These are phyloP conservation scores for Trypanosoma avium DNA, from an alignment of 208 protist genomes.

Conservation along the genomic window DNA sequence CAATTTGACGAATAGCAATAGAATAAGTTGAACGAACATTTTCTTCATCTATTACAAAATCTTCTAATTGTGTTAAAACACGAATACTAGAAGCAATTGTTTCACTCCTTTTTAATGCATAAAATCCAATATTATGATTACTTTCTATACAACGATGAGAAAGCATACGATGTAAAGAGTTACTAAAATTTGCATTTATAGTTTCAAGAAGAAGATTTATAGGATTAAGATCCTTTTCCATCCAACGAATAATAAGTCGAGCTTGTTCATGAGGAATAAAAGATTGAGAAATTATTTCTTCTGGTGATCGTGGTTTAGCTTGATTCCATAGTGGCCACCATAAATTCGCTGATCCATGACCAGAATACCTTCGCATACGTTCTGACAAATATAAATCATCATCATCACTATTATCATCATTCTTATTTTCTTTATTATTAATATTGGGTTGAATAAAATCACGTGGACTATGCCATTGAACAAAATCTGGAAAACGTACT, in stretches of 20 bases:
- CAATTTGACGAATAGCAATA: slow-evolving; percentile 44
- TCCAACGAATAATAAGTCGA: slow-evolving; percentile 50
- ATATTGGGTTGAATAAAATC: slow-evolving; percentile 65
- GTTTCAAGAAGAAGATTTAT: slow-evolving; percentile 49
- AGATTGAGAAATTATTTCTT: slow-evolving; percentile 41
- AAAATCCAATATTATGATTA: slow-evolving; percentile 34
- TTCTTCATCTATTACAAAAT: slow-evolving; percentile 35
- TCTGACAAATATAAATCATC: slow-evolving; percentile 75
- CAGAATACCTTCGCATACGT: slow-evolving; percentile 50
- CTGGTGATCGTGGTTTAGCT: slow-evolving; percentile 51
- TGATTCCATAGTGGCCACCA: slow-evolving; percentile 74
- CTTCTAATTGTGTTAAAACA: slow-evolving; percentile 1
- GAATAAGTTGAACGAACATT: slow-evolving; percentile 36
- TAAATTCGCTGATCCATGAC: slow-evolving; percentile 35
- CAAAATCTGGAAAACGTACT: slow-evolving; percentile 87
- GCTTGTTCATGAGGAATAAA: slow-evolving; percentile 54
- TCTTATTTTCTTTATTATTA: neutral
- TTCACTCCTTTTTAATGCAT: slow-evolving; percentile 22
- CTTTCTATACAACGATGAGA: slow-evolving; percentile 57
- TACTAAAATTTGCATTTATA: slow-evolving; percentile 52
- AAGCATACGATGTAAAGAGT: slow-evolving; percentile 59
- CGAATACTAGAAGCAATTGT: slow-evolving; percentile 35
- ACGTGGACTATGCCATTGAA: slow-evolving; percentile 85
- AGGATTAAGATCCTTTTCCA: slow-evolving; percentile 36
- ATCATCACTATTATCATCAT: slow-evolving; percentile 25